Evolutionary conservation across 1,139 yeast species (phyloP).

Genomic region (Blastobotrys apis): DNA sequence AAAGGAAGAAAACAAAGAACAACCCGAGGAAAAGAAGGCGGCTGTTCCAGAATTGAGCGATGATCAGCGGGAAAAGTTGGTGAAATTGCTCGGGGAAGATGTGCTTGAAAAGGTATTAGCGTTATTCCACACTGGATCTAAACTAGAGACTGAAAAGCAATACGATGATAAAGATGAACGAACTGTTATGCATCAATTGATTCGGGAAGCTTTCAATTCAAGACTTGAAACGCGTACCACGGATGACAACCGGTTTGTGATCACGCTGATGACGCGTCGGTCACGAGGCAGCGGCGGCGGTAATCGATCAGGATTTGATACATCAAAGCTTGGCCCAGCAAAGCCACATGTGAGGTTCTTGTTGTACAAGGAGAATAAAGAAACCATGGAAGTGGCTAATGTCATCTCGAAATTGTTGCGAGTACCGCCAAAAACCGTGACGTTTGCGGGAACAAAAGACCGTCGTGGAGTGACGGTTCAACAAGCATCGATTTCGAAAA

Average conservation of each 20-base stretch:
- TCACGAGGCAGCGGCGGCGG: constrained; percentile 12
- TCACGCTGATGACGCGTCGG: constrained; percentile 18
- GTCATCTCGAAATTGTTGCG: constrained; percentile 68
- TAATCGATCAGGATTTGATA: constrained; percentile 27
- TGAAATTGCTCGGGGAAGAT: constrained; percentile 53
- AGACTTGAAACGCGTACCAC: constrained; percentile 78
- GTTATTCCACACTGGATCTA: constrained; percentile 54
- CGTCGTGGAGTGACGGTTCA: constrained; percentile 95
- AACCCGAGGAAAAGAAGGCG: constrained; percentile 33
- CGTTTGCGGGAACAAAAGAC: constrained; percentile 95
- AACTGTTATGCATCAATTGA: constrained; percentile 68
- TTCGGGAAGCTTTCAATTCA: constrained; percentile 70
- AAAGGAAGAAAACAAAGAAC: constrained; percentile 33
- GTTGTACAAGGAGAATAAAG: constrained; percentile 89
- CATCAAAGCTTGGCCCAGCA: constrained; percentile 36
- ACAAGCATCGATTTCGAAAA: constrained; percentile 63
- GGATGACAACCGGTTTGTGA: constrained; percentile 45
- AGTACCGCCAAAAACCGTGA: constrained; percentile 61
- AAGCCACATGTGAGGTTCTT: constrained; percentile 56
- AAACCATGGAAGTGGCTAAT: constrained; percentile 92
- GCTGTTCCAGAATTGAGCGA: constrained; percentile 27
- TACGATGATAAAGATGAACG: constrained; percentile 68
- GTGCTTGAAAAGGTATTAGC: constrained; percentile 46
- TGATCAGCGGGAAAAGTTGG: constrained; percentile 39
- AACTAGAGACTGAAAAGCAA: constrained; percentile 53